These are phyloP conservation scores for Cryptosporidium parvum DNA, from an alignment of 169 alveolate species.

Conservation along the genomic window DNA sequence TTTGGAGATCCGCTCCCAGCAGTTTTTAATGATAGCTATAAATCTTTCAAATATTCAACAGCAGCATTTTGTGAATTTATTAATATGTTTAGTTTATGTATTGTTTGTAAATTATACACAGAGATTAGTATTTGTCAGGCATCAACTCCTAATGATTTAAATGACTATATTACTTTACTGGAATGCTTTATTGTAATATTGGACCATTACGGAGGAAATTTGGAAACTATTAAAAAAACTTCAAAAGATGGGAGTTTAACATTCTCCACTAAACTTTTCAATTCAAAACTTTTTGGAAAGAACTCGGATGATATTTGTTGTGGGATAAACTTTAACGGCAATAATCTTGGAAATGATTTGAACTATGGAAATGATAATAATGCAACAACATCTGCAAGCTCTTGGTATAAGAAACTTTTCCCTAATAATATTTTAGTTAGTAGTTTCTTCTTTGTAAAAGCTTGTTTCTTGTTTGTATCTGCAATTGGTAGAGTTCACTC, in stretches of 20 bases:
- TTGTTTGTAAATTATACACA: conserved; percentile 38
- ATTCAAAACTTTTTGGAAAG: conserved; percentile 34
- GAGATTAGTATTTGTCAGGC: conserved; percentile 44
- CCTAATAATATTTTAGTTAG: conserved; percentile 46
- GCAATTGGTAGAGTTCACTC: conserved; percentile 46
- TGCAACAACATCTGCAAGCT: not conserved
- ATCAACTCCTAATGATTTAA: conserved; percentile 5
- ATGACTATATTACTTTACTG: conserved; percentile 28
- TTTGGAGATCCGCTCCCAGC: not conserved
- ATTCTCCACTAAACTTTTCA: conserved; percentile 36
- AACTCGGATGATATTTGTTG: conserved; percentile 54
- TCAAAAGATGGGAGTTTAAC: conserved; percentile 54
- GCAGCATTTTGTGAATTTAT: conserved; percentile 39
- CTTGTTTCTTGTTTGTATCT: conserved; percentile 32
- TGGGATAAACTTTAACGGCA: conserved; percentile 47
- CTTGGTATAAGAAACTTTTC: conserved; percentile 57
- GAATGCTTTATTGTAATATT: conserved; percentile 10
- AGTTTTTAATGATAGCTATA: conserved; percentile 35
- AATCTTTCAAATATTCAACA: conserved; percentile 39
- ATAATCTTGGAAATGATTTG: not conserved
- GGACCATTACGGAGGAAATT: conserved; percentile 37
- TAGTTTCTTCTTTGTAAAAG: conserved; percentile 43
- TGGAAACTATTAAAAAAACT: conserved; percentile 17
- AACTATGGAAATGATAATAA: conserved; percentile 18
- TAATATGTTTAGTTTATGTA: conserved; percentile 39